phyloP scores from a whole-genome alignment of 805 yeast species.

The Ogataea degrootiae region DNA sequence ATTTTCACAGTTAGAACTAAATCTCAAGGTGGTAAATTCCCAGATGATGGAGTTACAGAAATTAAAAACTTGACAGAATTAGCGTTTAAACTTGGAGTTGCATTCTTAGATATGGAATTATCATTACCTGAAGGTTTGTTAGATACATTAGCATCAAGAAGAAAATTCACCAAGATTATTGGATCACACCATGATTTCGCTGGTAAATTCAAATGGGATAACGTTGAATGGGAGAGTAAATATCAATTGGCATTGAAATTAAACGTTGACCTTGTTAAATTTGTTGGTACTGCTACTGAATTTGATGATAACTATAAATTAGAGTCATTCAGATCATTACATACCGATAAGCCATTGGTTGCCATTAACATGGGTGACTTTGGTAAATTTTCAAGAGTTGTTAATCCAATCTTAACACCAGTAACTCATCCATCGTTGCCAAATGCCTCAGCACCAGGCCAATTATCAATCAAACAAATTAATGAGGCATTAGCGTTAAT shows the following conservation, averaged over 20 bases:
- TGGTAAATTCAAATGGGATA: conserved; percentile 60
- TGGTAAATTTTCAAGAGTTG: conserved; percentile 77
- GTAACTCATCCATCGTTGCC: conserved; percentile 71
- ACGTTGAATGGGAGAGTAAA: conserved; percentile 69
- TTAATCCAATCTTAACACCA: conserved; percentile 76
- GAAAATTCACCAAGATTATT: conserved; percentile 64
- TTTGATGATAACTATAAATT: conserved; percentile 66
- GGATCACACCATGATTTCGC: conserved; percentile 78
- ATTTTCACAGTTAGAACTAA: conserved; percentile 74
- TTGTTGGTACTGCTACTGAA: conserved; percentile 70
- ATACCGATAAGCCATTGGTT: conserved; percentile 60
- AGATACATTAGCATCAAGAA: conserved; percentile 45
- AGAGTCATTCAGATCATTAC: conserved; percentile 61
- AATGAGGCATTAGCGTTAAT: conserved; percentile 50
- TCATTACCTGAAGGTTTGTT: conserved; percentile 56
- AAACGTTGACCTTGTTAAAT: conserved; percentile 71
- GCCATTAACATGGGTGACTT: conserved; percentile 75
- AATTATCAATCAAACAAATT: conserved; percentile 61
- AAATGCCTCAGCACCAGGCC: conserved; percentile 75
- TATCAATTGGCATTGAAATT: conserved; percentile 61
- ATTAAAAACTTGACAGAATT: conserved; percentile 49
- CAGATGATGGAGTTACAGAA: conserved; percentile 46
- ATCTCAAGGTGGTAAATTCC: conserved; percentile 80
- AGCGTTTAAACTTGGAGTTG: conserved; percentile 76
- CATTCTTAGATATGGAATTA: conserved; percentile 75